phyloP scores from a whole-genome alignment of 352 stramenopile species.

The Pythium myriotylum region DNA sequence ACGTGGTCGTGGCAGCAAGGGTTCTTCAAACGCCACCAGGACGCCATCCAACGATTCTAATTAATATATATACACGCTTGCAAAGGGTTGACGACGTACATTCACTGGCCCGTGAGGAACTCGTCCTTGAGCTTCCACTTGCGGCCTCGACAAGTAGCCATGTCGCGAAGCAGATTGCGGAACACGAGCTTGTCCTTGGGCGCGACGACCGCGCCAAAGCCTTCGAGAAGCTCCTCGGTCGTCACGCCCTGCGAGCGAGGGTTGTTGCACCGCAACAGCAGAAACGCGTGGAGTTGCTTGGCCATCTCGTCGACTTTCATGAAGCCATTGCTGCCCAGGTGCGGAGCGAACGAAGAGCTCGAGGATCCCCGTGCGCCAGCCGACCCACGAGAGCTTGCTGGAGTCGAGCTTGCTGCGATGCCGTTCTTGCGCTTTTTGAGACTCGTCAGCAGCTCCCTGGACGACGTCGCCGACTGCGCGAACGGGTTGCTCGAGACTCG shows the following conservation, averaged over 20 bases:
- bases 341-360: not conserved
- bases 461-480: conserved; percentile 42
- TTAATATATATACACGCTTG: no score
- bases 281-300: conserved; percentile 82
- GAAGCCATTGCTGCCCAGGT: conserved; percentile 30
- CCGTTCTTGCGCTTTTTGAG: conserved; percentile 57
- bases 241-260: conserved; percentile 56
- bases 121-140: conserved; percentile 78
- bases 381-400: not conserved
- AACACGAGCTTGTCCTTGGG: conserved; percentile 90
- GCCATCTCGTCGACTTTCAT: conserved; percentile 63
- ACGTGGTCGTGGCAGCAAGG: conserved; percentile 52
- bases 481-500: conserved; percentile 35
- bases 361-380: not conserved
- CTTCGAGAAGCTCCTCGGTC: conserved; percentile 88
- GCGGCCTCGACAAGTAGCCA: conserved; percentile 68
- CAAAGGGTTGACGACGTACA: not conserved
- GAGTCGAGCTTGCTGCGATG: conserved; percentile 17
- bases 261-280: conserved; percentile 33
- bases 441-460: conserved; percentile 67
- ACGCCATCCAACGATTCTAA: conserved; percentile 26
- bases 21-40: conserved; percentile 43
- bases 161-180: conserved; percentile 80
- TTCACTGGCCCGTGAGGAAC: conserved; percentile 30
- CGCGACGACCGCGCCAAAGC: conserved; percentile 84